These are phyloP conservation scores for Xylaria sp. DNA, from an alignment of 2,329 filamentous ascomycete species.

Conservation along the genomic window DNA sequence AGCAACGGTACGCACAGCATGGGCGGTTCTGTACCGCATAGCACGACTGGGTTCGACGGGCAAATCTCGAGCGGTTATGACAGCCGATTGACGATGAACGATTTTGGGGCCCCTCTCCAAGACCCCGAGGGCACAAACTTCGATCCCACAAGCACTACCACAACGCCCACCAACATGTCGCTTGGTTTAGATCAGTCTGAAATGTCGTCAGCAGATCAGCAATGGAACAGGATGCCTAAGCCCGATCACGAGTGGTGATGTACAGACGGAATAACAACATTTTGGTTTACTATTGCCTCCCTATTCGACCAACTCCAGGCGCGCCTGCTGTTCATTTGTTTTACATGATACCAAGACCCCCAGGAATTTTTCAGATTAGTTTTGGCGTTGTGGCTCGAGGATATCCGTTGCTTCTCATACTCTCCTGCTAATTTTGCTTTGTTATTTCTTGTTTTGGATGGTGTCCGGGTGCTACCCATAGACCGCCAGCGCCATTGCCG, in stretches of 20 bases:
- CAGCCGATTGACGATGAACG: neutral
- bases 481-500: no score
- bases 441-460: conserved; percentile 18
- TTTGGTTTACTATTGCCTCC: no score
- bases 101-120: conserved; percentile 10
- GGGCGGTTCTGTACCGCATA: neutral
- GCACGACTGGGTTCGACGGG: conserved; percentile 7
- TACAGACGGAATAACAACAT: no score
- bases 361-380: conserved; percentile 1
- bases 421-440: neutral
- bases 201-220: conserved; percentile 1
- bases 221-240: conserved; percentile 8
- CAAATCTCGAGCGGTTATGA: conserved; percentile 21
- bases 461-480: neutral
- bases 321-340: neutral
- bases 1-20: conserved; percentile 11
- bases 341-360: neutral
- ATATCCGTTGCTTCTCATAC: no score
- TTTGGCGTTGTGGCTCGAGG: conserved; percentile 1
- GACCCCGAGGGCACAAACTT: conserved; percentile 13
- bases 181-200: conserved; percentile 17
- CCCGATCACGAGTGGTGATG: neutral
- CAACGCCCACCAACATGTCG: conserved; percentile 14
- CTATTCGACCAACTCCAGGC: neutral
- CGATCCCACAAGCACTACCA: neutral